Conservation (phyloP, 208 protist species). For the Leishmania lainsoni region DNA sequence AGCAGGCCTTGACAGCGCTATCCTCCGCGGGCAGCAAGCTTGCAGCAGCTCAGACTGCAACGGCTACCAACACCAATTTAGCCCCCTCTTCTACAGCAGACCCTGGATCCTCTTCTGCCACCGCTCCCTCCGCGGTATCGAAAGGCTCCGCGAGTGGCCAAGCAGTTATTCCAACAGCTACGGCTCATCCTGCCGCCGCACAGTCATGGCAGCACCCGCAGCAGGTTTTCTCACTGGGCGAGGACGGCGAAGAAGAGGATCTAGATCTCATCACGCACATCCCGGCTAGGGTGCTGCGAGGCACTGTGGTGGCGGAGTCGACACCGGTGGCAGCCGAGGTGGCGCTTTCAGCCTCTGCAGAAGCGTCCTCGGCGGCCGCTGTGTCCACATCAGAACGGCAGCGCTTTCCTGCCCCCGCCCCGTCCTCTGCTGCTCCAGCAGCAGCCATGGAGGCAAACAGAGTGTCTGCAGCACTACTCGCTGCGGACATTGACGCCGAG, state of each 20-base stretch:
- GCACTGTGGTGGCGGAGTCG: constrained; percentile 14
- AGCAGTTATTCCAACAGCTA: constrained; percentile 5
- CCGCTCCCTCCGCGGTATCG: background rate
- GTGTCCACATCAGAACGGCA: background rate
- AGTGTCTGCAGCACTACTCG: constrained; percentile 20
- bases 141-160: constrained; percentile 39
- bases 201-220: background rate
- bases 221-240: constrained; percentile 58
- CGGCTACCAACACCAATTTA: background rate
- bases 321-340: background rate
- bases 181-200: background rate
- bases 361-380: background rate
- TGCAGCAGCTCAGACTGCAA: background rate
- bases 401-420: background rate
- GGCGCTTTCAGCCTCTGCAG: background rate
- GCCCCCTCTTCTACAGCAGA: background rate
- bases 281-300: constrained; percentile 20
- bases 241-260: constrained; percentile 65
- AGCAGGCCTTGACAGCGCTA: constrained; percentile 18
- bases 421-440: background rate
- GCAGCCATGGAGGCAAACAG: background rate
- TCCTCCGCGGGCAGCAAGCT: constrained; percentile 8
- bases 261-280: constrained; percentile 75
- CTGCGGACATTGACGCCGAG: constrained; percentile 60
- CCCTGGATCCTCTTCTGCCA: background rate